Base-by-base conservation (phyloP, 345 rosid species). In the Moricandia arvensis region DNA sequence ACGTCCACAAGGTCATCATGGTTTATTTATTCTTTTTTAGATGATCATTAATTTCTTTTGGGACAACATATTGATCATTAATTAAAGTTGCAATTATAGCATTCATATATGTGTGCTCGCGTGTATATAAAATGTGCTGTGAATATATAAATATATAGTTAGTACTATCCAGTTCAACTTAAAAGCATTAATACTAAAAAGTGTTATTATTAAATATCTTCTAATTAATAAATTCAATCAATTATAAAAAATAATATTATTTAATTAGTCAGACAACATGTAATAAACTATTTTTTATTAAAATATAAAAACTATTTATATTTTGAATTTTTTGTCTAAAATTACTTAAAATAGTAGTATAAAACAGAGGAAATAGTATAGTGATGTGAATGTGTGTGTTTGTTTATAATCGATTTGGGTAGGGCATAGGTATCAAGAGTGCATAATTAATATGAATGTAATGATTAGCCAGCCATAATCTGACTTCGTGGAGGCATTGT, bases 401-500 rank as follows among this genome's bases (percentile, higher is more conserved):
- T 63, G 62, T 53, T 53, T 31, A 45, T 64, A 43, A 68, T 18
- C 53, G 77, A 67, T 68, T 68, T 79, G 66, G 75, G 78, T 79
- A 79, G 70, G 77, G 81, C 69, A 78, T 53, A 61, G 64, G 64
- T 49, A 71, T 72, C 68, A 77, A 71, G 72, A 66, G 66, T 67
- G 73, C 63, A 68, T 55, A 73, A 73, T 73, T 43, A 62, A 79
- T 61, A 68, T 66, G 63, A 73, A 62, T 61, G 82, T 47, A 68
- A 79, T 79, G 82, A 79, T 73, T 79, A 73, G 78, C 75, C 54
- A 73, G 74, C 82, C 78, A 73, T 79, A 79, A 73, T 73, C 70
- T 79, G 75, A 79, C 82, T 79, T 79, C 82, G 82, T 79, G 82
- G 78, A 79, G 78, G 71, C 71, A 73, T 73, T 79, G 78, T 79